These are phyloP conservation scores for Hypoxylon sp. DNA, from an alignment of 2,329 filamentous ascomycete genomes.

Conservation along the genomic window DNA sequence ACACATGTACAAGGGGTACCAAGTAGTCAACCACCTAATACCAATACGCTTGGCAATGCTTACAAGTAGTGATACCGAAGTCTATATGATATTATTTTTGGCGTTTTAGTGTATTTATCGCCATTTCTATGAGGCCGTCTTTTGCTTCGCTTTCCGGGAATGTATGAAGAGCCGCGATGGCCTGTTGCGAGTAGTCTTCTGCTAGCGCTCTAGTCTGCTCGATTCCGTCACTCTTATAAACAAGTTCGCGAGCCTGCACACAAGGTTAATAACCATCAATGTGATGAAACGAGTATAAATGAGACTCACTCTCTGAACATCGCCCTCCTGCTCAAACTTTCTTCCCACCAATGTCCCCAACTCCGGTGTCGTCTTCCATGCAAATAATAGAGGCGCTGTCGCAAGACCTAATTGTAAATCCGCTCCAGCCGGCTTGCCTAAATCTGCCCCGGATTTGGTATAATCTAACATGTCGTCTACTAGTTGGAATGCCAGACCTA, in stretches of 20 bases:
- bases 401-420: conserved; percentile 94
- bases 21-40: conserved; percentile 33
- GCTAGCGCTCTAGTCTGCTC: conserved; percentile 93
- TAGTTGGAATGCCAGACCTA: conserved; percentile 95
- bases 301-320: conserved; percentile 81
- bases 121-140: conserved; percentile 92
- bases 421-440: conserved; percentile 95
- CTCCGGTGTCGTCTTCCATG: conserved; percentile 90
- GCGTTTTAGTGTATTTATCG: conserved; percentile 88
- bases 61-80: conserved; percentile 39
- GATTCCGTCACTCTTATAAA: conserved; percentile 86
- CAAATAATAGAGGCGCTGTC: conserved; percentile 93
- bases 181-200: conserved; percentile 90
- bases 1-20: conserved; percentile 38
- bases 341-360: conserved; percentile 90
- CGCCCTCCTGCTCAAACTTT: conserved; percentile 87
- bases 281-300: not conserved
- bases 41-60: conserved; percentile 29
- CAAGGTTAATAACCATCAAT: conserved; percentile 27
- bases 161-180: conserved; percentile 83
- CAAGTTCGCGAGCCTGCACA: conserved; percentile 84
- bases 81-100: conserved; percentile 74
- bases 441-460: conserved; percentile 84
- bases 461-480: conserved; percentile 99
- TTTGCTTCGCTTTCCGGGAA: conserved; percentile 98